These are phyloP conservation scores for Didymella glomerata DNA, from an alignment of 2,329 filamentous ascomycete species.

Conservation along the genomic window DNA sequence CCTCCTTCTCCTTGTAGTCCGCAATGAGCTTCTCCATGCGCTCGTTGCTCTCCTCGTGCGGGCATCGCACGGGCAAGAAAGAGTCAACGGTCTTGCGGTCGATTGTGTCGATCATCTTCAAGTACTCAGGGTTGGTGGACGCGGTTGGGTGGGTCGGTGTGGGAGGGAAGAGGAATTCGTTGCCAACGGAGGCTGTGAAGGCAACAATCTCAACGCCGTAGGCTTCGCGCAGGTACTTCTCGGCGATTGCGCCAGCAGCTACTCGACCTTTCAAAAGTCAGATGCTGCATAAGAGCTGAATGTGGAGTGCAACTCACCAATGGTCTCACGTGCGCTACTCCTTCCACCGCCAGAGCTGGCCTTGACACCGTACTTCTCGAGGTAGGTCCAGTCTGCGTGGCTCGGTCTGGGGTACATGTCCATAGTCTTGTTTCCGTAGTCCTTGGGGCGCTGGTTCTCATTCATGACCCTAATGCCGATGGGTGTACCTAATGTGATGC, in stretches of 20 bases:
- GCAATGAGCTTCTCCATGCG: conserved; percentile 84
- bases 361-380: conserved; percentile 96
- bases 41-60: conserved; percentile 68
- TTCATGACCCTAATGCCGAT: conserved; percentile 89
- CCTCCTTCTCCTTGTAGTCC: conserved; percentile 77
- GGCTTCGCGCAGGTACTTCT: conserved; percentile 84
- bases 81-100: conserved; percentile 80
- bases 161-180: conserved; percentile 77
- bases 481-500: conserved; percentile 87
- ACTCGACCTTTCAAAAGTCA: conserved; percentile 70
- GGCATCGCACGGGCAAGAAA: conserved; percentile 88
- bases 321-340: conserved; percentile 92
- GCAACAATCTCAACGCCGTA: conserved; percentile 91
- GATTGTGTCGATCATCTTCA: conserved; percentile 75
- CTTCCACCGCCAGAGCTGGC: conserved; percentile 89
- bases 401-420: conserved; percentile 88
- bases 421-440: conserved; percentile 91
- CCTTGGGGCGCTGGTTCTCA: conserved; percentile 89
- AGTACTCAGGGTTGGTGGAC: conserved; percentile 80
- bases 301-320: conserved; percentile 62
- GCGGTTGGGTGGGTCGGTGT: conserved; percentile 70
- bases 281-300: background rate
- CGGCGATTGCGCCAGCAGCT: conserved; percentile 88
- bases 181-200: conserved; percentile 86
- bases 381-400: conserved; percentile 96